Evolutionary conservation across 805 yeast species (phyloP).

Genomic region (Saccharomycopsis sp.): DNA sequence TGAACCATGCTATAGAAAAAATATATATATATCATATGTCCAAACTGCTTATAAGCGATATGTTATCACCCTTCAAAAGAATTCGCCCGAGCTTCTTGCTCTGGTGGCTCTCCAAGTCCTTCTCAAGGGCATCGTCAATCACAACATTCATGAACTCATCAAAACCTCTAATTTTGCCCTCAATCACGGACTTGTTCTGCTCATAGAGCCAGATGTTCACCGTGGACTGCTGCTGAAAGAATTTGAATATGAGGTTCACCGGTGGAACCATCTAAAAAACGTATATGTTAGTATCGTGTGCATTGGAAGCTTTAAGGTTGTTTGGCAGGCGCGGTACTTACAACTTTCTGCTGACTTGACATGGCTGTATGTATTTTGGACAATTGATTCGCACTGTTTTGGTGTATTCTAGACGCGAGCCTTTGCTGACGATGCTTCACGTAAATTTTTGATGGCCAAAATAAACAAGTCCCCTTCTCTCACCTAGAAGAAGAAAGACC

Average conservation of each 20-base stretch:
- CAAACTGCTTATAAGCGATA: slow-evolving; percentile 55
- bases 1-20: not conserved
- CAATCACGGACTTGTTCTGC: slow-evolving; percentile 67
- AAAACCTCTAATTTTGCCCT: slow-evolving; percentile 84
- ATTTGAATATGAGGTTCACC: slow-evolving; percentile 82
- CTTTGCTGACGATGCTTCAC: too few relatives aligned
- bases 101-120: slow-evolving; percentile 40
- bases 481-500: too few relatives aligned
- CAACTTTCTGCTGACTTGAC: slow-evolving; percentile 40
- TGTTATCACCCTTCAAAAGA: slow-evolving; percentile 88
- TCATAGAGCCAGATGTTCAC: slow-evolving; percentile 90
- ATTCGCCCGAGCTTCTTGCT: slow-evolving; percentile 61
- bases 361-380: too few relatives aligned
- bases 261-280: slow-evolving; percentile 66
- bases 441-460: too few relatives aligned
- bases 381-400: too few relatives aligned
- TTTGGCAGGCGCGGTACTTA: slow-evolving; percentile 22
- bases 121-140: slow-evolving; percentile 56
- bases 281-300: not conserved
- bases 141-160: slow-evolving; percentile 95
- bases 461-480: too few relatives aligned
- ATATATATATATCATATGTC: slow-evolving; percentile 22
- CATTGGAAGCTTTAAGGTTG: not conserved
- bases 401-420: too few relatives aligned
- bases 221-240: slow-evolving; percentile 69